Percentiles rank a stretch among this genome's conserved stretches.
Evolutionary conservation across 2,329 filamentous ascomycete genomes (phyloP).

Genomic region (Cryoendolithus antarcticus): DNA sequence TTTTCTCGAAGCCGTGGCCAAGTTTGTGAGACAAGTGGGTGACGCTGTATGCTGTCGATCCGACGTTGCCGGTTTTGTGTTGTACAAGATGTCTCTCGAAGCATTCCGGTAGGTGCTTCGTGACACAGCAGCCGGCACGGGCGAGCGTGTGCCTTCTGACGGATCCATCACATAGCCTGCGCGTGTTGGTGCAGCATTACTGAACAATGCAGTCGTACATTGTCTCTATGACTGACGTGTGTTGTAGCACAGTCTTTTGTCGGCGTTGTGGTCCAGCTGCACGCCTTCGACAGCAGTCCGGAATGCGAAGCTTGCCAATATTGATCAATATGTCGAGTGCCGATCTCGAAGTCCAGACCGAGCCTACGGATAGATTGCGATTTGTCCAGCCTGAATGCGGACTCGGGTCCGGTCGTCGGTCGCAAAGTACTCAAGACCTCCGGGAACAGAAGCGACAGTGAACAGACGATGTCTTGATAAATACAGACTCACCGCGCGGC

Average conservation of each 20-base stretch:
- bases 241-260: not conserved
- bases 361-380: no score
- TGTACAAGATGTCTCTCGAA: constrained; percentile 11
- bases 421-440: no score
- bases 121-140: constrained; percentile 11
- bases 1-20: not conserved
- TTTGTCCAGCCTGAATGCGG: no score
- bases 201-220: no score
- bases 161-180: constrained; percentile 16
- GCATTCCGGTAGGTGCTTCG: constrained; percentile 13
- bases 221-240: not conserved
- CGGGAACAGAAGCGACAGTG: no score
- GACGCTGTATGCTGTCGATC: constrained; percentile 6
- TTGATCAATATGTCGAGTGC: constrained; percentile 1
- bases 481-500: no score
- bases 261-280: constrained; percentile 2
- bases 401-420: no score
- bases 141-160: constrained; percentile 11
- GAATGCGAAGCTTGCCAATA: not conserved
- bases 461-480: no score
- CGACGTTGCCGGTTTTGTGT: constrained; percentile 7
- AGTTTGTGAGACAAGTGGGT: constrained; percentile 4
- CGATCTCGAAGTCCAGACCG: constrained; percentile 7
- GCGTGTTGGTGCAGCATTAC: constrained; percentile 2
- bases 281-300: not conserved